phyloP scores from a whole-genome alignment of 345 rosid genomes.

The Heritiera littoralis region DNA sequence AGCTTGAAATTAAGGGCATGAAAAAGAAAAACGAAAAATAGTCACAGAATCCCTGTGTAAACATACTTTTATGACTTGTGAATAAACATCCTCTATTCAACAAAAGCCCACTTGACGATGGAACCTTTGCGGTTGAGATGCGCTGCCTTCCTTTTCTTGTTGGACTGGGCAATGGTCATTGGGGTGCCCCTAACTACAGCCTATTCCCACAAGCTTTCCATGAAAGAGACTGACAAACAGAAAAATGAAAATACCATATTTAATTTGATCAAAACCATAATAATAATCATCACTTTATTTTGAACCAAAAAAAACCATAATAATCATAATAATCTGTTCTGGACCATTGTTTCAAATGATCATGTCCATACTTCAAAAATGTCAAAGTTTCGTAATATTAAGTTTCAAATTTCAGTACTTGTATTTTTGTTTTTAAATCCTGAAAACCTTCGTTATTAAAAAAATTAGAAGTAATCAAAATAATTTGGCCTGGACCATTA shows the following conservation, averaged over 20 bases:
- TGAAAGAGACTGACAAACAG: not conserved
- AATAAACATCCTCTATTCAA: constrained; percentile 19
- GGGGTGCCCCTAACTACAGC: constrained; percentile 8
- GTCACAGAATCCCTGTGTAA: constrained; percentile 17
- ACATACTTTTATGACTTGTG: constrained; percentile 13
- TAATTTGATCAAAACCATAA: not conserved
- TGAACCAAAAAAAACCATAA: no score
- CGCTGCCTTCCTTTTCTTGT: constrained; percentile 27
- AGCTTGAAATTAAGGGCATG: not conserved
- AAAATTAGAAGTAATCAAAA: no score
- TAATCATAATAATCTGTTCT: no score
- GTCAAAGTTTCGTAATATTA: no score
- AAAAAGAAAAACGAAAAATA: not conserved
- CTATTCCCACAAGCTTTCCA: constrained; percentile 21
- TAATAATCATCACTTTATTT: not conserved
- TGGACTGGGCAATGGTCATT: constrained; percentile 19
- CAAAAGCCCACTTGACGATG: constrained; percentile 21
- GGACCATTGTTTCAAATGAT: no score
- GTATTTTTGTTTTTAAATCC: no score
- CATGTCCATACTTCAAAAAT: no score
- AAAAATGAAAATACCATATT: not conserved
- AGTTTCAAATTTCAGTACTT: no score
- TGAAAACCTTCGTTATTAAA: no score
- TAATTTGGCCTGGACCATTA: no score
- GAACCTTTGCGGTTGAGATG: constrained; percentile 9